Conservation (phyloP, 2,329 filamentous ascomycete genomes). For the Calonectria pteridis region DNA sequence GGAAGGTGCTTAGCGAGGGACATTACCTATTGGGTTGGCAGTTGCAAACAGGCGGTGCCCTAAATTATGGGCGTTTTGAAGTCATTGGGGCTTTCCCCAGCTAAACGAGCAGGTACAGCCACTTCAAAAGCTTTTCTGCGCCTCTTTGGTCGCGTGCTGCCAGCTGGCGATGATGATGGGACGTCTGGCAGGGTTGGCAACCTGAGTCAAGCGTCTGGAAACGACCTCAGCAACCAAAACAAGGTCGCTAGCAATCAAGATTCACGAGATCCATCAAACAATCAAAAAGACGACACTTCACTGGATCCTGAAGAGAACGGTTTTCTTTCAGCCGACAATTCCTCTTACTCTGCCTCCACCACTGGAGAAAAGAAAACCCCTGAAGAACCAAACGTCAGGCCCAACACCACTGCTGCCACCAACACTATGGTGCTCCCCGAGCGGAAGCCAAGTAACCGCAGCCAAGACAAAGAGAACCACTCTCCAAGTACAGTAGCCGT, state of each 20-base stretch:
- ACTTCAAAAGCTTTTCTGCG: slow-evolving; percentile 45
- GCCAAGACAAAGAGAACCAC: slow-evolving; percentile 48
- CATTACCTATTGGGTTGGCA: neutral
- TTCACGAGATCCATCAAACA: slow-evolving; percentile 21
- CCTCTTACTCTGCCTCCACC: neutral
- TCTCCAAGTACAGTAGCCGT: slow-evolving; percentile 30
- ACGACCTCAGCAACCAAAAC: slow-evolving; percentile 26
- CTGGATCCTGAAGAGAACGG: neutral
- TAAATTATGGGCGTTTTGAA: slow-evolving; percentile 41
- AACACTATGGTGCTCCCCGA: slow-evolving; percentile 35
- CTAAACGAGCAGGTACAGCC: slow-evolving; percentile 44
- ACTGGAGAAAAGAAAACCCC: neutral
- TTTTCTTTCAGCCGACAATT: neutral
- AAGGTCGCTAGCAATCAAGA: slow-evolving; percentile 8
- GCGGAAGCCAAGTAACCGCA: neutral
- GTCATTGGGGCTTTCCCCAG: slow-evolving; percentile 19
- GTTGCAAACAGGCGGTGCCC: neutral
- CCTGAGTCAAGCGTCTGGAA: neutral
- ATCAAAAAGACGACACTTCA: slow-evolving; percentile 5
- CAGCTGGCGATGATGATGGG: slow-evolving; percentile 38
- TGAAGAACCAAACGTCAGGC: neutral
- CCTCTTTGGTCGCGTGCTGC: slow-evolving; percentile 46
- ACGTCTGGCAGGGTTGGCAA: slow-evolving; percentile 22
- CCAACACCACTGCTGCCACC: slow-evolving; percentile 9
- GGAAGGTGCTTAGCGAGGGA: neutral